Conservation (phyloP, 176 grass and related monocot species). For the Hordeum vulgare region DNA sequence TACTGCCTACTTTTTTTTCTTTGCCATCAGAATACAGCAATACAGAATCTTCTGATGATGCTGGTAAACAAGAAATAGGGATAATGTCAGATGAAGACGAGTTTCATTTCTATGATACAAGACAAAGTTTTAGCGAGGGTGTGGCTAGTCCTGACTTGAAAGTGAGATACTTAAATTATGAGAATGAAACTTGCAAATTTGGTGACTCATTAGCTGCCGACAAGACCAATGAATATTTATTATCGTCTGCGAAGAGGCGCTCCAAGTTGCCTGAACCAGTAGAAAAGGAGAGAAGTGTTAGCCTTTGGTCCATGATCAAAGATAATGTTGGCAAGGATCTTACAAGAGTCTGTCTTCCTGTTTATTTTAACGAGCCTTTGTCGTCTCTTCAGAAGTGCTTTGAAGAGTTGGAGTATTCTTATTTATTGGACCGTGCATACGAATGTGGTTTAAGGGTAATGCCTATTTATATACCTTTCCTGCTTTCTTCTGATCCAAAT, state of each 20-base stretch:
- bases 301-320: constrained; percentile 93
- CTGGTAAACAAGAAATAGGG: constrained; percentile 70
- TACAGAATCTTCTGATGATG: constrained; percentile 82
- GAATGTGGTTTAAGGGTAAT: constrained; percentile 41
- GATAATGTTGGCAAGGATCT: constrained; percentile 94
- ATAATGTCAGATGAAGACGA: constrained; percentile 66
- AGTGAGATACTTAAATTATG: constrained; percentile 31
- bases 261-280: constrained; percentile 58
- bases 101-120: constrained; percentile 77
- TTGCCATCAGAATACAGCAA: constrained; percentile 84
- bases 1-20: constrained; percentile 1
- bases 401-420: constrained; percentile 91
- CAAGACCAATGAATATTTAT: constrained; percentile 3
- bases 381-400: constrained; percentile 92
- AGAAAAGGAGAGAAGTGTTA: constrained; percentile 86
- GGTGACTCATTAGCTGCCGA: constrained; percentile 16
- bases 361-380: constrained; percentile 87
- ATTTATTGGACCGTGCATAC: constrained; percentile 73
- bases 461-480: constrained; percentile 9
- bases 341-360: constrained; percentile 83
- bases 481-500: background rate
- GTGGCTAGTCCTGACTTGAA: constrained; percentile 23
- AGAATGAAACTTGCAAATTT: constrained; percentile 18
- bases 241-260: constrained; percentile 41
- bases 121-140: constrained; percentile 67